Evolutionary conservation across 148 eudicot species (phyloP), one percentile per base, ranked within the genome.

Genomic region (Cornus suecica): DNA sequence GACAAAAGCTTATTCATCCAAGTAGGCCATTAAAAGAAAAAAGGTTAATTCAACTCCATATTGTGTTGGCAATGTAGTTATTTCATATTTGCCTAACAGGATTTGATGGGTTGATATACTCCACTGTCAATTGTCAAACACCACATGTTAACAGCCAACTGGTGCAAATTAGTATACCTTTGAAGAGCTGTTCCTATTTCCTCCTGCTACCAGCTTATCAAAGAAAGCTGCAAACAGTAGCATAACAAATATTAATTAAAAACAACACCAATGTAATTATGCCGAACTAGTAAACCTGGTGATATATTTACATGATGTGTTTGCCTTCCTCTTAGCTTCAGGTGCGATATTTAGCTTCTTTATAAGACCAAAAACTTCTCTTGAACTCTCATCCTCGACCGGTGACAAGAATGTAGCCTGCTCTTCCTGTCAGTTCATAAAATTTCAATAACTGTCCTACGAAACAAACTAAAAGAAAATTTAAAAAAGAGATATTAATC

Each of bases 331-430:
- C 88, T 83, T 89, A 20, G 88, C 66, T 48, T 88, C 90, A 63
- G 91, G 83, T n/a, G 65, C 76, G 32, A 74, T 77, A 79, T 92
- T 95, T n/a, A 92, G 76, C 89, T 95, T 89, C 85, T 88, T 92
- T 81, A 92, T 88, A 66, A 90, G 90, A 54, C 90, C 90, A 80
- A 92, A 84, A 52, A 89, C 94, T 87, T 89, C 91, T 70, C 89
- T 87, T 24, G 96, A 89, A 32, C 79, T 86, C 70, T 85, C 90
- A 82, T 88, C 93, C 74, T 84, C 89, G 30, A 81, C 85, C 64
- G 88, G 84, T 77, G 96, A 77, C 30, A 84, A 71, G 65, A 88
- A 29, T 63, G 75, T 69, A 34, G 79, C 74, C 52, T 85, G 80
- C 68, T 81, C 77, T 81, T 86, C 85, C 80, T 81, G 83, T 68